Evolutionary conservation across 306 rosid species (phyloP), one percentile per base, ranked within the genome.

Genomic region (Corylus avellana): DNA sequence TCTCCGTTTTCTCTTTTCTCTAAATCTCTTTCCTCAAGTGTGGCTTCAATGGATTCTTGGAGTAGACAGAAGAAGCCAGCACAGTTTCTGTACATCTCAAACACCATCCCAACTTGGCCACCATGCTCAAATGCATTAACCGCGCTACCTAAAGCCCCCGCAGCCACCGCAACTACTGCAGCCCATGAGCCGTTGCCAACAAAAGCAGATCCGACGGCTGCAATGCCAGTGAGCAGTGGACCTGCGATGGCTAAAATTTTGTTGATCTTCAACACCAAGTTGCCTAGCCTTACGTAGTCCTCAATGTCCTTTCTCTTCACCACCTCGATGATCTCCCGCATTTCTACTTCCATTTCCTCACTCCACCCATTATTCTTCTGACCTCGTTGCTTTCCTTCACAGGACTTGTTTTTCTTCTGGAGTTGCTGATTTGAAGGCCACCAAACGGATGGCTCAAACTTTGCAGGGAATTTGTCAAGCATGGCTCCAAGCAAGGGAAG

Each of bases 401-500:
- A 0, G 0, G 9, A 1, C 61, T 58, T 27, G 13, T 35, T 73
- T 44, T 84, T 32, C 39, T 37, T 44, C 17, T 66, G 22, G 4
- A 78, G 25, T 55, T 12, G 49, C 27, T 79, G 80, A 16, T 71
- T 64, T 0, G 58, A 20, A 76, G 98, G 94, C 98, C 96, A 94
- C 98, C 97, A 94, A 39, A 70, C 81, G 12, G 98, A 94, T 1
- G 94, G 94, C 74, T 90, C 91, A 37, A 75, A 84, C 1, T 73
- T 84, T 12, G 70, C 12, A 1, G 97, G 98, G 63, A 82, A 89
- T 57, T 94, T 94, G 16, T 90, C 96, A 55, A 92, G 84, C 98
- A 94, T 94, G 0, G 61, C 85, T 14, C 98, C 98, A 3, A 94
- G 77, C 46, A 94, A 20, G 0, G 97, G 94, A 81, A 94, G 97